These are phyloP conservation scores for Epichloe brachyelytri DNA, from an alignment of 2,329 filamentous ascomycete species.

Conservation along the genomic window DNA sequence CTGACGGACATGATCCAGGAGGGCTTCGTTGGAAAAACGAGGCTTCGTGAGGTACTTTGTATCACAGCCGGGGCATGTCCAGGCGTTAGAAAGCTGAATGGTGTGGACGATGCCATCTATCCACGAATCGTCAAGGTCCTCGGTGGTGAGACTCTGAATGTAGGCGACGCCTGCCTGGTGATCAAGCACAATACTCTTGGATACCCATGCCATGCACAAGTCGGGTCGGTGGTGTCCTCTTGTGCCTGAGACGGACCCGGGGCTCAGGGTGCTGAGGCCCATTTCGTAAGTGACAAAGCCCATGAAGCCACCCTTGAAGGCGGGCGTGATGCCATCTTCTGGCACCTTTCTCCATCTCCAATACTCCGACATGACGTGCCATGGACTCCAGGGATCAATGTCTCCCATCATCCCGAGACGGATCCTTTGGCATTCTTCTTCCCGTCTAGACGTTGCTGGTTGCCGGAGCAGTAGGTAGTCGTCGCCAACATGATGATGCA, in stretches of 20 bases:
- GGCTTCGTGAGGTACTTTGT: conserved; percentile 4
- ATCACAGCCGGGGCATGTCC: conserved; percentile 13
- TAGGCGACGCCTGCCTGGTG: conserved; percentile 48
- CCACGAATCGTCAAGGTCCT: conserved; percentile 18
- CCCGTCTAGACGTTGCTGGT: conserved; percentile 9
- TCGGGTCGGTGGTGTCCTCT: conserved; percentile 44
- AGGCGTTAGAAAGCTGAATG: conserved; percentile 22
- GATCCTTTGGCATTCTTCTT: conserved; percentile 16
- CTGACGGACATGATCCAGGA: conserved; percentile 8
- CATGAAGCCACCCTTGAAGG: conserved; percentile 75
- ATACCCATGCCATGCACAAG: conserved; percentile 63
- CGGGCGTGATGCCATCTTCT: conserved; percentile 15
- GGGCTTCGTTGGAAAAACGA: conserved; percentile 8
- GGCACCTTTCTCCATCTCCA: conserved; percentile 18
- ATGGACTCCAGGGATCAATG: conserved; percentile 25
- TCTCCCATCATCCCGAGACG: conserved; percentile 9
- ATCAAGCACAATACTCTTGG: conserved; percentile 66
- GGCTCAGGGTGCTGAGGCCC: conserved; percentile 38
- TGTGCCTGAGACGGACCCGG: conserved; percentile 13
- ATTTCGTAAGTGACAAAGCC: conserved; percentile 80
- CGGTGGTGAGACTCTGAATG: conserved; percentile 38
- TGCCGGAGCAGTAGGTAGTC: conserved; percentile 19
- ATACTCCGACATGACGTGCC: conserved; percentile 38
- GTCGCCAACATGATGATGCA: conserved; percentile 46
- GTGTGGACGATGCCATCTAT: conserved; percentile 16